Evolutionary conservation across 2,329 filamentous ascomycete genomes (phyloP).

Genomic region (Ophiostoma quercus): DNA sequence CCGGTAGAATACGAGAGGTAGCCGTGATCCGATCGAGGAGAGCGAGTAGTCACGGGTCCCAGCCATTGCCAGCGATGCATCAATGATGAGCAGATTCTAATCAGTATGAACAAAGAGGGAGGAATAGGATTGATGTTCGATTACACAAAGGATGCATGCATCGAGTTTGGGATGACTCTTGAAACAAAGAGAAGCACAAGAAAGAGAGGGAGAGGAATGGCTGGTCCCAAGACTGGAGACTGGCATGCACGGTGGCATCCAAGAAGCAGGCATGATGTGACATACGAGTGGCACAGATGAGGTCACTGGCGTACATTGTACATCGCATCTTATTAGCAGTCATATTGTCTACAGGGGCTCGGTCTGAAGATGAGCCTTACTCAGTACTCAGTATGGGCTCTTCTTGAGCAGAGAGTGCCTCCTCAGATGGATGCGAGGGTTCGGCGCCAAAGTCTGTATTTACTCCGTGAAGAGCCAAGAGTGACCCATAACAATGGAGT

Average conservation of each 20-base stretch:
- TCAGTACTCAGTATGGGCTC: no score
- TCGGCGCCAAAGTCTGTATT: background rate
- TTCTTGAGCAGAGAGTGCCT: background rate
- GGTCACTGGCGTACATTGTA: background rate
- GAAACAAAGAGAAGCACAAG: background rate
- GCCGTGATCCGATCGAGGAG: background rate
- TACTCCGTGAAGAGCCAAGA: background rate
- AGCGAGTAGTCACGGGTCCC: background rate
- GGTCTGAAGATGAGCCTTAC: background rate
- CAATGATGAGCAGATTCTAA: background rate
- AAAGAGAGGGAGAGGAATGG: background rate
- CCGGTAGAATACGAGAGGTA: conserved; percentile 1
- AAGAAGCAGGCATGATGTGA: background rate
- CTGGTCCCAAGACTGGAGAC: conserved; percentile 1
- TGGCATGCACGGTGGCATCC: background rate
- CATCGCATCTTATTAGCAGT: background rate
- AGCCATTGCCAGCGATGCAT: background rate
- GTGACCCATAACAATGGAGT: background rate
- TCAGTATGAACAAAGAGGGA: background rate
- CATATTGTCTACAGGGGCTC: background rate
- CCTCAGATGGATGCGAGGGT: background rate
- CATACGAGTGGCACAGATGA: conserved; percentile 4
- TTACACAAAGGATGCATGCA: background rate
- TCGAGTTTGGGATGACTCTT: background rate
- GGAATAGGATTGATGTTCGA: background rate